Conservation (phyloP, 2,329 filamentous ascomycete species). For the Aureobasidium lini region DNA sequence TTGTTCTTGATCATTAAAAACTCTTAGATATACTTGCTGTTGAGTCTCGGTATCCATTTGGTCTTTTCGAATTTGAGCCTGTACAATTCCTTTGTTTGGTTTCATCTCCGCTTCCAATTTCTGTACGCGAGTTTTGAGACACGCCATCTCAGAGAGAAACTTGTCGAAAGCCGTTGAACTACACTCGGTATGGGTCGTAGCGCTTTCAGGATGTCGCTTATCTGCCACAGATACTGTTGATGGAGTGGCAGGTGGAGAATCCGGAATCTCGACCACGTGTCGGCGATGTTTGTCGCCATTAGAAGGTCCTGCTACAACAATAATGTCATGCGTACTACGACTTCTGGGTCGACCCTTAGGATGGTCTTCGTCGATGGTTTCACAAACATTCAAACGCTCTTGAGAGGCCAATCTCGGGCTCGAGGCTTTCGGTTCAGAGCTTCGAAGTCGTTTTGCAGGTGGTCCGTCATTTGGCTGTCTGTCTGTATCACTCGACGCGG, state of each 20-base stretch:
- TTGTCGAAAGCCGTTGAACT: too few relatives aligned
- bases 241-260: not conserved
- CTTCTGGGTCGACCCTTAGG: not conserved
- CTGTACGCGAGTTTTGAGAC: too few relatives aligned
- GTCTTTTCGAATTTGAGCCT: too few relatives aligned
- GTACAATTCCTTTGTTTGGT: too few relatives aligned
- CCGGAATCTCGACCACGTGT: not conserved
- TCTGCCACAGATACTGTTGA: not conserved
- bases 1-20: too few relatives aligned
- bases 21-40: too few relatives aligned
- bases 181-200: too few relatives aligned
- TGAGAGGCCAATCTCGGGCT: not conserved
- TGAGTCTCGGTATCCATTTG: too few relatives aligned
- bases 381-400: not conserved
- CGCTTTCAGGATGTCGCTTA: not conserved
- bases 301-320: too few relatives aligned
- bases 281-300: not conserved
- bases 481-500: too few relatives aligned
- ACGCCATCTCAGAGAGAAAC: too few relatives aligned
- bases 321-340: not conserved
- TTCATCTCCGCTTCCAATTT: too few relatives aligned
- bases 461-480: not conserved
- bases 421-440: not conserved
- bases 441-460: not conserved
- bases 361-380: not conserved